Evolutionary conservation across 2,329 filamentous ascomycete species (phyloP), one percentile per base, ranked within the genome.

Genomic region (Cercospora beticola): DNA sequence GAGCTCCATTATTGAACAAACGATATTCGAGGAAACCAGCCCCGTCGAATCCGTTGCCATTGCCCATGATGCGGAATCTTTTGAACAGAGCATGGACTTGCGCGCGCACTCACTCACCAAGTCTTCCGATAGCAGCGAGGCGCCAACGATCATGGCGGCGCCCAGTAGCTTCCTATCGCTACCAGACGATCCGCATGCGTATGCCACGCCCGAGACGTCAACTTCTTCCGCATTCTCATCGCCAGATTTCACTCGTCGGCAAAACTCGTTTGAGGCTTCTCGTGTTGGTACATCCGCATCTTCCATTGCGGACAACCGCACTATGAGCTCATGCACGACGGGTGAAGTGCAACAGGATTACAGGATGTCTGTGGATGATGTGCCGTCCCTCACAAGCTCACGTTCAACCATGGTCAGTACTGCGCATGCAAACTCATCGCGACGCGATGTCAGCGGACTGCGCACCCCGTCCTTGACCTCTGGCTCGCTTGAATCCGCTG

Each of bases 271-370:
- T 65, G 91, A 94, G 71, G 87, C 87, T 0, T 89, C 91, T 64
- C 86, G 90, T 21, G 86, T 93, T 30, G 92, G 90, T 5, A 93
- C 91, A 1, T 89, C 91, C 2, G 88, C 90, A 5, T 94, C 91
- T 1, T 93, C 91, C 0, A 83, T 76, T 90, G 54, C 87, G 0
- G 91, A 93, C 70, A 90, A 90, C 71, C 89, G 88, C 67, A 87
- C 84, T 43, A 90, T 92, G 76, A 88, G 89, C 67, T 92, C 90
- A 2, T 82, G 92, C 33, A 83, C 92, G 5, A 86, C 92, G 79
- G 90, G 90, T 64, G 91, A 93, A 71, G 90, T 90, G 21, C 90
- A 89, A 0, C 91, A 90, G 0, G 90, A 93, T 74, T 82, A 86
- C 10, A 88, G 91, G 58, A 86, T 90, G 40, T 94, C 91, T 0